Evolutionary conservation across 164 flowering plant genomes (phyloP).

Genomic region (Houttuynia cordata): DNA sequence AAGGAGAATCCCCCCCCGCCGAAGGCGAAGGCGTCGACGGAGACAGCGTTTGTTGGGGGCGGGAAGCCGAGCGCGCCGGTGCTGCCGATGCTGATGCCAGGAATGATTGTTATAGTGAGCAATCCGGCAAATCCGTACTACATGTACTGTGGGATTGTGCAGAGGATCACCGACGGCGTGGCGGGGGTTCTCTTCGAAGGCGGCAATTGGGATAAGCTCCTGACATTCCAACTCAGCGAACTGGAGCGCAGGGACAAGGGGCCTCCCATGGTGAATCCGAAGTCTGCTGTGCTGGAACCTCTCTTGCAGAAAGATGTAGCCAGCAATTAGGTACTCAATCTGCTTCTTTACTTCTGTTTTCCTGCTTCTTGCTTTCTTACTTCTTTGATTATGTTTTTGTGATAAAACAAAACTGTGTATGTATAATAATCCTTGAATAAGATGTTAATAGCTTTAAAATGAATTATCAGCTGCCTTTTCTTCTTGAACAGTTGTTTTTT

Average conservation of each 20-base stretch:
- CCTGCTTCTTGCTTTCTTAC: too few relatives aligned
- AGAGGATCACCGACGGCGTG: constrained; percentile 80
- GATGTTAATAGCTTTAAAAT: too few relatives aligned
- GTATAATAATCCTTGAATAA: too few relatives aligned
- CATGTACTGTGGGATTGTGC: constrained; percentile 82
- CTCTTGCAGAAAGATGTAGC: constrained; percentile 13
- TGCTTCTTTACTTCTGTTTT: too few relatives aligned
- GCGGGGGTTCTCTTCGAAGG: constrained; percentile 89
- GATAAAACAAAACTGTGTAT: too few relatives aligned
- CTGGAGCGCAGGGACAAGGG: constrained; percentile 81
- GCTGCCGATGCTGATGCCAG: constrained; percentile 74
- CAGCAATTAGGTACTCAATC: neutral
- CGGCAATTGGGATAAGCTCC: constrained; percentile 76
- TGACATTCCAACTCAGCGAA: constrained; percentile 62
- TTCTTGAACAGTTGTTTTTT: too few relatives aligned
- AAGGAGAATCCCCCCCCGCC: constrained; percentile 62
- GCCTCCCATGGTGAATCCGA: constrained; percentile 75
- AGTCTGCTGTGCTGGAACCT: constrained; percentile 47
- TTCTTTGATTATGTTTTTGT: too few relatives aligned
- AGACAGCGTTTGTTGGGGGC: neutral
- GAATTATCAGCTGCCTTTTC: too few relatives aligned
- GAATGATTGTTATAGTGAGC: constrained; percentile 82
- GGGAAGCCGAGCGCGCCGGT: constrained; percentile 42
- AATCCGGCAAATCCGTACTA: constrained; percentile 66
- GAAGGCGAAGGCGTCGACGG: constrained; percentile 7